Evolutionary conservation across 768 basidiomycete species (phyloP), one percentile per base, ranked within the genome.

Genomic region (Termitomyces sp.): DNA sequence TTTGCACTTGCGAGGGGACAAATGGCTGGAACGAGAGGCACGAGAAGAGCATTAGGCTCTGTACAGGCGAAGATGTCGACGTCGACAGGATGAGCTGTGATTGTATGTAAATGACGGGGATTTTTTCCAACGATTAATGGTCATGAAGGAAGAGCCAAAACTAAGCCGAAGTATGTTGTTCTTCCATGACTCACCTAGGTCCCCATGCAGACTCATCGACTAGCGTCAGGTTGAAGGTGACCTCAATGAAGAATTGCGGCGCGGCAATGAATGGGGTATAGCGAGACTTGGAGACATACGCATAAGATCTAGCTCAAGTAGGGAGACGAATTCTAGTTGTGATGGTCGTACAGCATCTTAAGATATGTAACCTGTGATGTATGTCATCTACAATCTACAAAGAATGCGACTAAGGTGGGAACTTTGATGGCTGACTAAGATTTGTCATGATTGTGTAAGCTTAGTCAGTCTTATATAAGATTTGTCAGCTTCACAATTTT

Each of bases 161-260:
- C 35, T 30, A 25, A 59, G 48, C 48, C 44, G 41, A 16, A 55
- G 41, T n/a, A 55, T n/a, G 39, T 54, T 39, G 17, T 34, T 50
- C 12, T 45, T 59, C 48, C 48, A 50, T 17, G 47, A 12, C 17
- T 25, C 52, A 49, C 14, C 23, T 35, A 27, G 52, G 43, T 19
- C 5, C 23, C n/a, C n/a, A 41, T 41, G n/a, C n/a, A 41, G 23
- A 16, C 25, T 59, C 58, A 10, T 55, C n/a, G n/a, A 59, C 53
- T 34, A 55, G 48, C n/a, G 41, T 55, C 48, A 59, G 49, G 32
- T 59, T 59, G 25, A 59, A 59, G 25, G 57, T 58, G 23, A 51
- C 53, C 48, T 58, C 57, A 8, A 58, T 50, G 25, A 59, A 46
- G 28, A 59, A 55, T 27, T 49, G 47, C 3, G 25, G 35, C 23